A percentile compares a stretch with the other conserved stretches of the same genome.
Conservation (phyloP, 176 grass and related monocot species). For the Aegilops bicornis region DNA sequence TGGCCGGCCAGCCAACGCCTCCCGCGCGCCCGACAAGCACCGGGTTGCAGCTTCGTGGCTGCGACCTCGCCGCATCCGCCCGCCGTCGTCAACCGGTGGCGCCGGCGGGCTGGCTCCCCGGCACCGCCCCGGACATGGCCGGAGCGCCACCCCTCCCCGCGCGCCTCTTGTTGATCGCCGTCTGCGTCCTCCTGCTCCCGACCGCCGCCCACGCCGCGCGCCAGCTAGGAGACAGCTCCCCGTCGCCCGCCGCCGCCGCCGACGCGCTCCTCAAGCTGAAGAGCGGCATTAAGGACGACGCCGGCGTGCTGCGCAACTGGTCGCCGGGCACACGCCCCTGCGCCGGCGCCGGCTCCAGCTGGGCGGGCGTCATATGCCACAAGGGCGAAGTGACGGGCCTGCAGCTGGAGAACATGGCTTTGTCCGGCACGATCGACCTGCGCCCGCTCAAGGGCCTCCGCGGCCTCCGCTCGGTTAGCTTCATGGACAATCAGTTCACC, state of each 20-base stretch:
- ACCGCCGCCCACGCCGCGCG: conserved; percentile 9
- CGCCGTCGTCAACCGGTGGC: conserved; percentile 59
- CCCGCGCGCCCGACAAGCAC: not conserved
- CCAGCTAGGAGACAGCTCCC: not conserved
- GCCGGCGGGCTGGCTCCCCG: conserved; percentile 48
- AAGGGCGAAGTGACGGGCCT: conserved; percentile 51
- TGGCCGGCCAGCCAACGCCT: not conserved
- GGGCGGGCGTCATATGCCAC: conserved; percentile 75
- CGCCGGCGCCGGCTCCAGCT: conserved; percentile 19
- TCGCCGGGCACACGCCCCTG: conserved; percentile 52
- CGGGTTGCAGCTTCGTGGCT: conserved; percentile 3
- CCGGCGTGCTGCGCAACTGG: conserved; percentile 48
- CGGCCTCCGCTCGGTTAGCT: conserved; percentile 62
- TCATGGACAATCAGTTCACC: conserved; percentile 65
- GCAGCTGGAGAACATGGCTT: conserved; percentile 69
- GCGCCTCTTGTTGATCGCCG: not conserved
- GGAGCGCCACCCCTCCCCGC: not conserved
- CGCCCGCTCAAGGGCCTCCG: conserved; percentile 28
- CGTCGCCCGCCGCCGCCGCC: conserved; percentile 27
- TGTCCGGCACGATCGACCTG: conserved; percentile 65
- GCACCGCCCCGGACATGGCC: conserved; percentile 40
- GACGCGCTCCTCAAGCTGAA: conserved; percentile 71
- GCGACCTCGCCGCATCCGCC: conserved; percentile 21
- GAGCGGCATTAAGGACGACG: conserved; percentile 31
- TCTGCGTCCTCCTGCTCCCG: not conserved